phyloP scores from a whole-genome alignment of 805 yeast genomes.

The Hyphopichia homilentoma region DNA sequence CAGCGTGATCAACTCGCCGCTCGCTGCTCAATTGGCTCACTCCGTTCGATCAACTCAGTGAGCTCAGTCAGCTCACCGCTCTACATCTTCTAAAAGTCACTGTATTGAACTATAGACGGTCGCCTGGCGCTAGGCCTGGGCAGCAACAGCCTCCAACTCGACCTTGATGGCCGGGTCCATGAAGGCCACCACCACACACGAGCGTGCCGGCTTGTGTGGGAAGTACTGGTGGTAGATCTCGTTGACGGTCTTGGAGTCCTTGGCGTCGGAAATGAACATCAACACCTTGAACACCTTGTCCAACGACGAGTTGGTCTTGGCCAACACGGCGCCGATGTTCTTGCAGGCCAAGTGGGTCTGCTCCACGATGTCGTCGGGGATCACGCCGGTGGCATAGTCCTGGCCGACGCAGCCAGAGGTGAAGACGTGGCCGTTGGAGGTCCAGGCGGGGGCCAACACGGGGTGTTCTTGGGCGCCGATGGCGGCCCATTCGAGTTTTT shows the following conservation, averaged over 20 bases:
- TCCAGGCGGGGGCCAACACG: constrained; percentile 26
- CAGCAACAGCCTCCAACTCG: constrained; percentile 50
- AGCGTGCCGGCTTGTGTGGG: constrained; percentile 50
- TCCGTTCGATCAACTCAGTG: no score
- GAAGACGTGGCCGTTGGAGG: constrained; percentile 29
- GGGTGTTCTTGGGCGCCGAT: constrained; percentile 29
- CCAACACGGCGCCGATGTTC: constrained; percentile 39
- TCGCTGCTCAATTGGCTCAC: no score
- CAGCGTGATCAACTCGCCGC: no score
- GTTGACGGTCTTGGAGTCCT: constrained; percentile 42
- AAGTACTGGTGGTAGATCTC: constrained; percentile 44
- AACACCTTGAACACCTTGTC: constrained; percentile 48
- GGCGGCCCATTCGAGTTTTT: constrained; percentile 22
- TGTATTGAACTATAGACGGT: no score
- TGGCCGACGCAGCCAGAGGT: constrained; percentile 49
- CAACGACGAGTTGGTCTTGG: constrained; percentile 42
- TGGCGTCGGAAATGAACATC: constrained; percentile 43
- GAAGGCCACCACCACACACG: constrained; percentile 49
- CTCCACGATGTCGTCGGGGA: constrained; percentile 39
- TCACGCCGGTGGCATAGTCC: constrained; percentile 35
- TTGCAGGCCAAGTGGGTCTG: constrained; percentile 46
- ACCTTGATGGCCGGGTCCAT: constrained; percentile 48
- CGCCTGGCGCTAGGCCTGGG: constrained; percentile 16
- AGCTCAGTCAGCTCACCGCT: no score
- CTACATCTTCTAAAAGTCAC: no score